These are phyloP conservation scores for Pelargonium fulgidum DNA, from an alignment of 441 rosid genomes.

Conservation along the genomic window DNA sequence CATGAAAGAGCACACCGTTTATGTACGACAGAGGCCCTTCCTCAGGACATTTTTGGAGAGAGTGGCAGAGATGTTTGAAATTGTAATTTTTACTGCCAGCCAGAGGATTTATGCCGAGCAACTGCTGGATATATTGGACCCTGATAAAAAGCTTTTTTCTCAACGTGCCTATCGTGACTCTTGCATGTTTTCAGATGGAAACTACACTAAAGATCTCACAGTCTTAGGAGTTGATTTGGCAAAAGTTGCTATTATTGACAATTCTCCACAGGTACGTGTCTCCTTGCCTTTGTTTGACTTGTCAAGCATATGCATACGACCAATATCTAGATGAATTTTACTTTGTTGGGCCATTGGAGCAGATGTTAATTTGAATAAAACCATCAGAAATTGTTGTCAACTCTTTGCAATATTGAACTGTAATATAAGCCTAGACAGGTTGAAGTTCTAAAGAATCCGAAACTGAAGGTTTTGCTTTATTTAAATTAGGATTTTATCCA, in stretches of 20 bases:
- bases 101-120: constrained; percentile 95
- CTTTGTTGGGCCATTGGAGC: neutral
- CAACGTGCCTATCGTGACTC: constrained; percentile 93
- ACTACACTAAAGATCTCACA: constrained; percentile 87
- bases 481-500: neutral
- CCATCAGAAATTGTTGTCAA: neutral
- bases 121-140: constrained; percentile 91
- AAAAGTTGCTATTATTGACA: constrained; percentile 73
- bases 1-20: constrained; percentile 73
- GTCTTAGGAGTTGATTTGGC: constrained; percentile 93
- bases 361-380: neutral
- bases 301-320: neutral
- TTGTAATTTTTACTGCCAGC: constrained; percentile 93
- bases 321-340: neutral
- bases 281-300: neutral
- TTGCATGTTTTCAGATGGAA: constrained; percentile 88
- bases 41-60: constrained; percentile 85
- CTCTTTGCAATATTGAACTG: neutral
- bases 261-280: constrained; percentile 86
- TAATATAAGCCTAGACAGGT: neutral
- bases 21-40: constrained; percentile 87
- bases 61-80: constrained; percentile 75
- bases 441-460: neutral
- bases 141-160: constrained; percentile 78
- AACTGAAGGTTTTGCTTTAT: neutral